Evolutionary conservation across 179 eudicot genomes (phyloP), one percentile per base, ranked within the genome.

Genomic region (Patellifolia procumbens): DNA sequence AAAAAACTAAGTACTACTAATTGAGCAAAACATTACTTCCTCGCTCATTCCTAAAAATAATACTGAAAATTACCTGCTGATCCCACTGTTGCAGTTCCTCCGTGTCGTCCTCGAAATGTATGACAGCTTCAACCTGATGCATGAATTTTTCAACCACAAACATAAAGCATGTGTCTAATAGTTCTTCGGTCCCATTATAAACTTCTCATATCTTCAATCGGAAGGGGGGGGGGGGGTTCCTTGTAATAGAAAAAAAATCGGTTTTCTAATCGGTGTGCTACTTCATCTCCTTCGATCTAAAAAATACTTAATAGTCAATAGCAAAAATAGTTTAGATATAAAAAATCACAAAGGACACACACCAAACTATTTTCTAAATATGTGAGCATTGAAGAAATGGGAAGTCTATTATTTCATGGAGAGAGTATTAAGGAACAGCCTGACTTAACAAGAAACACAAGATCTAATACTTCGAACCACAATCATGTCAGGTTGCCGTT

Each of bases 21-120:
- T 68, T n/a, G 32, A 15, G 2, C n/a, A 42, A 58, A 28, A 53
- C 28, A n/a, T 53, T 39, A 56, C 16, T n/a, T 61, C 20, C 68
- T 63, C 42, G 10, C 0, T 24, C 15, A 76, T 11, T 11, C 1
- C 49, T 74, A 68, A 13, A 51, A 68, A 73, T n/a, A 64, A 51
- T 42, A 35, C 37, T n/a, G 49, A 43, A 15, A 12, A 61, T 74
- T 65, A 96, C 99, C 98, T 93, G 99, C 68, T 96, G 94, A 85
- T 96, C 99, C 99, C 99, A 91, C 74, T 87, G 96, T 74, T 93
- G 98, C 82, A 96, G 79, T 87, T 93, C 99, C 78, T 90, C 98
- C 0, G 98, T 89, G 75, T 96, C 99, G 76, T 96, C 99, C 80
- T 93, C 96, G 76, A 96, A 96, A 90, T 96, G 99, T 75, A 96